Percentiles rank a stretch among this genome's conserved stretches.
Evolutionary conservation across 2,329 filamentous ascomycete species (phyloP).

Genomic region (Hypoxylon sp.): DNA sequence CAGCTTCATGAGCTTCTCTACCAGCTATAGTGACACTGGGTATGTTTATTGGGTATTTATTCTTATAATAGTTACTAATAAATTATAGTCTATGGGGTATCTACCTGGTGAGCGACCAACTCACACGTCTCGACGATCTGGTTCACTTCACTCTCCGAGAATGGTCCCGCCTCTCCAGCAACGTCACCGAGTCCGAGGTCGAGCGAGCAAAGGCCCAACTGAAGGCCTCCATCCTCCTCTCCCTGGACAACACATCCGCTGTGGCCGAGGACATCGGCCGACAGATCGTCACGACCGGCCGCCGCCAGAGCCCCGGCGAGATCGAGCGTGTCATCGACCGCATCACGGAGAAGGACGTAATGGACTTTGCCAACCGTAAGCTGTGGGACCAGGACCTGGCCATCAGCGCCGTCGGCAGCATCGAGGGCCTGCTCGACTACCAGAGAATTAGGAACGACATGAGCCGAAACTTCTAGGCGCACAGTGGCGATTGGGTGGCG

Average conservation of each 20-base stretch:
- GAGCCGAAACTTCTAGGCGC: conserved; percentile 79
- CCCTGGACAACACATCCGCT: conserved; percentile 96
- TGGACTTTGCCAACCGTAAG: conserved; percentile 95
- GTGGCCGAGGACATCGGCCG: conserved; percentile 98
- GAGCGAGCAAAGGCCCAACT: conserved; percentile 99
- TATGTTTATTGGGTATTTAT: conserved; percentile 63
- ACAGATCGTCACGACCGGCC: conserved; percentile 97
- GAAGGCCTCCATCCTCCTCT: conserved; percentile 97
- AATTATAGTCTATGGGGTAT: conserved; percentile 93
- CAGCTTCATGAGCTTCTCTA: conserved; percentile 99
- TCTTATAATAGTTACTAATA: conserved; percentile 33
- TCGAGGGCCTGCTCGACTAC: conserved; percentile 89
- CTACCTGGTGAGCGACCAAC: conserved; percentile 94
- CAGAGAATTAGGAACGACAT: conserved; percentile 85
- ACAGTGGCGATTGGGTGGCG: conserved; percentile 45
- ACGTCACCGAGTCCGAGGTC: conserved; percentile 89
- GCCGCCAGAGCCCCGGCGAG: conserved; percentile 90
- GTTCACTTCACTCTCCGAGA: conserved; percentile 98
- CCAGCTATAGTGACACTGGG: conserved; percentile 99
- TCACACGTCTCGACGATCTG: conserved; percentile 90
- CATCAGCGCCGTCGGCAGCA: conserved; percentile 90
- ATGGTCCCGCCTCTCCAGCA: conserved; percentile 94
- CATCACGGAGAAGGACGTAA: conserved; percentile 96
- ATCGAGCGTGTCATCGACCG: conserved; percentile 91
- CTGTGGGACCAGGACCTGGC: conserved; percentile 98